phyloP scores from a whole-genome alignment of 495 filamentous ascomycete species.

The Coniosporium apollinis region DNA sequence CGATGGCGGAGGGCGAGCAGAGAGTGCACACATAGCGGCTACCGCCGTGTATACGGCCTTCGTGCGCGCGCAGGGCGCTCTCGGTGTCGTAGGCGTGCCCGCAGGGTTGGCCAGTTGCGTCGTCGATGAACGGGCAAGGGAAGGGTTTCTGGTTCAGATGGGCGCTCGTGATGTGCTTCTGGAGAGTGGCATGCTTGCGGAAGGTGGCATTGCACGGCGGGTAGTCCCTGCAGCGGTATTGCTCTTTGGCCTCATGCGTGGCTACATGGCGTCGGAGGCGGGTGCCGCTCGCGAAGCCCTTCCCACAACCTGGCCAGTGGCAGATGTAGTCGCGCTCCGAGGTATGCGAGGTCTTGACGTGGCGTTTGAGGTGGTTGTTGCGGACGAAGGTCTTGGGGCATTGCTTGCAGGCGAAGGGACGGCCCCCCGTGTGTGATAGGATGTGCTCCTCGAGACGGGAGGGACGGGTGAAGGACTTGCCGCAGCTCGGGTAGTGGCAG shows the following conservation, averaged over 20 bases:
- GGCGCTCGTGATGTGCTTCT: slow-evolving; percentile 56
- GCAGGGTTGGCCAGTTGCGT: slow-evolving; percentile 42
- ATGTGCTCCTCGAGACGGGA: slow-evolving; percentile 63
- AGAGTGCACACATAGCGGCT: slow-evolving; percentile 55
- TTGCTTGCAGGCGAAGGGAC: slow-evolving; percentile 51
- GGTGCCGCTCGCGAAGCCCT: slow-evolving; percentile 61
- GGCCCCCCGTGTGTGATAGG: slow-evolving; percentile 63
- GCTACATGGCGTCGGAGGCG: slow-evolving; percentile 37
- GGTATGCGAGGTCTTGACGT: slow-evolving; percentile 67
- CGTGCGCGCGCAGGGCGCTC: slow-evolving; percentile 51
- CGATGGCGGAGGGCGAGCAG: slow-evolving; percentile 32
- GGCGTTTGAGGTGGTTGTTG: slow-evolving; percentile 63
- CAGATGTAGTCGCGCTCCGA: slow-evolving; percentile 56
- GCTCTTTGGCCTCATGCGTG: slow-evolving; percentile 20
- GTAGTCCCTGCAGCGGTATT: slow-evolving; percentile 44
- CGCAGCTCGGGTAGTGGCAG: slow-evolving; percentile 53
- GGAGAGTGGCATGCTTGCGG: slow-evolving; percentile 73
- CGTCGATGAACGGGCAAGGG: slow-evolving; percentile 41
- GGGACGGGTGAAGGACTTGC: slow-evolving; percentile 74
- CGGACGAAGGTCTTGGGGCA: slow-evolving; percentile 75
- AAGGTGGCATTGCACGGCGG: slow-evolving; percentile 64
- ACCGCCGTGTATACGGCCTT: slow-evolving; percentile 49
- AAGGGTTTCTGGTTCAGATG: slow-evolving; percentile 58
- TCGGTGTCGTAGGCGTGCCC: slow-evolving; percentile 52
- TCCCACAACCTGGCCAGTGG: slow-evolving; percentile 50